These are phyloP conservation scores for Excoecaria agallocha DNA, from an alignment of 345 rosid species.

Conservation along the genomic window DNA sequence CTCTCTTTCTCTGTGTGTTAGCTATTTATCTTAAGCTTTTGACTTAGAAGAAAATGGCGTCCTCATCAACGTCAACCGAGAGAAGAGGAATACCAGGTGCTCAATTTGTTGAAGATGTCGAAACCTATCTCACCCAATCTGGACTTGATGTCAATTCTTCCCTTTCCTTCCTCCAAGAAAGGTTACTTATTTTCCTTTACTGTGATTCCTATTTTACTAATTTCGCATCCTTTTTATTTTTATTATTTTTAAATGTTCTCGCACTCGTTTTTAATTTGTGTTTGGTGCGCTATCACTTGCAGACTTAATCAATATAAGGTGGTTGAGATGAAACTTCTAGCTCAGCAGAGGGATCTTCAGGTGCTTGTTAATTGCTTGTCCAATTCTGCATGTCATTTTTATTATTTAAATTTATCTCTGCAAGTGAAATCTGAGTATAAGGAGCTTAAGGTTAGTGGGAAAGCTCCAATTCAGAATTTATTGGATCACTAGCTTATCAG, in stretches of 20 bases:
- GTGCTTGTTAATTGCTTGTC: background rate
- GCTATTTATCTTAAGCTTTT: background rate
- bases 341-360: slow-evolving; percentile 67
- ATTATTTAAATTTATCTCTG: background rate
- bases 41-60: slow-evolving; percentile 23
- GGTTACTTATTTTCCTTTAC: slow-evolving; percentile 34
- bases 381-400: background rate
- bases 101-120: slow-evolving; percentile 82
- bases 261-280: too few species aligned
- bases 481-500: background rate
- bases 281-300: slow-evolving; percentile 8
- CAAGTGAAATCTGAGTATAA: background rate
- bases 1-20: background rate
- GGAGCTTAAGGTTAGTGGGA: background rate
- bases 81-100: slow-evolving; percentile 92
- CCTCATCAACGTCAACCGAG: slow-evolving; percentile 44
- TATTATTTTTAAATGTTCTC: background rate
- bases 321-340: slow-evolving; percentile 89
- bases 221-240: background rate
- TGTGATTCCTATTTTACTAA: background rate
- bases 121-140: slow-evolving; percentile 59
- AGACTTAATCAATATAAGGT: slow-evolving; percentile 86
- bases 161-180: slow-evolving; percentile 88
- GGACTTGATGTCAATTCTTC: slow-evolving; percentile 77
- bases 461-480: background rate